Percentiles rank a stretch among this genome's conserved stretches.
Conservation (phyloP, 495 filamentous ascomycete species). For the Baudoinia panamericana region DNA sequence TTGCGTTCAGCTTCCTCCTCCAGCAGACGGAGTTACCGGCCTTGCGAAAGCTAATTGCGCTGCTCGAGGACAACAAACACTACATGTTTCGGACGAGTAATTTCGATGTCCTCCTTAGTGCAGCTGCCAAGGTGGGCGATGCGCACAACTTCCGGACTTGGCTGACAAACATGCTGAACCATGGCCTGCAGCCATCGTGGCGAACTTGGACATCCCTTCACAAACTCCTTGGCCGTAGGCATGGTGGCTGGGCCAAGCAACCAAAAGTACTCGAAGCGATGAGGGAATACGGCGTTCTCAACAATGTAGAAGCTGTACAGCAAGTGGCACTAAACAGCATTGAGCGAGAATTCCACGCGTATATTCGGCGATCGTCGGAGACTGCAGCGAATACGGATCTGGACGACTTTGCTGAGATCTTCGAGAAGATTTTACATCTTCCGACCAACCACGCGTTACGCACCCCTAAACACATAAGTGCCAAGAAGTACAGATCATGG, state of each 20-base stretch:
- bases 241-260: neutral
- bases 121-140: neutral
- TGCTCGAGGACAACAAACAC: neutral
- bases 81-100: conserved; percentile 2
- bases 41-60: neutral
- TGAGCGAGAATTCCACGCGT: neutral
- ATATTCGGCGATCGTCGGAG: neutral
- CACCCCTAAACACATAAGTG: neutral
- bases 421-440: conserved; percentile 1
- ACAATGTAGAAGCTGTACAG: neutral
- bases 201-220: conserved; percentile 8
- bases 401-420: conserved; percentile 1
- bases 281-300: conserved; percentile 7
- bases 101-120: conserved; percentile 2
- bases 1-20: conserved; percentile 1
- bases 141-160: conserved; percentile 5
- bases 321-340: neutral
- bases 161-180: neutral
- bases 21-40: neutral
- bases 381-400: neutral
- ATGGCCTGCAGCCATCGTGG: neutral
- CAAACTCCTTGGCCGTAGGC: conserved; percentile 1
- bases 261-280: conserved; percentile 1
- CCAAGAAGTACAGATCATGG: conserved; percentile 2
- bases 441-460: neutral